Evolutionary conservation across 192 early-diverging fungal genomes (phyloP), one percentile per base, ranked within the genome.

Genomic region (Helicostylum pulchrum): DNA sequence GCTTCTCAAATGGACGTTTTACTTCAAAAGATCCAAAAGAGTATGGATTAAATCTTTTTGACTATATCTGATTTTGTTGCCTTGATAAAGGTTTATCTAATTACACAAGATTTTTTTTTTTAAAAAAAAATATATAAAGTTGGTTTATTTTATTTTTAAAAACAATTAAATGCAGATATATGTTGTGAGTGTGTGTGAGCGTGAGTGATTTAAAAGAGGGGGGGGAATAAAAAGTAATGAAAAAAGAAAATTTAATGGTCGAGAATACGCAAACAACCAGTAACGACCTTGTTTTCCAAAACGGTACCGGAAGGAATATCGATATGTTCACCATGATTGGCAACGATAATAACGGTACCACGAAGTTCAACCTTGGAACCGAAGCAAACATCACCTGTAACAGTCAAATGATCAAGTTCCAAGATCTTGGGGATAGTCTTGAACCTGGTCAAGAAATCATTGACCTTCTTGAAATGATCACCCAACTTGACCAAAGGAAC

Each of bases 241-340:
- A 48, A 2, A 48, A 48, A 48, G n/a, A 1, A 48, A 48, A 17
- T 59, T 77, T 83, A 92, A 69, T 92, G 90, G 60, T 92, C 90
- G 43, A 92, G 78, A 44, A 92, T 85, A 55, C 94, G 89, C 21
- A 99, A 80, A 71, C 97, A 96, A 51, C 97, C 97, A 64, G 92
- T 92, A 20, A 99, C 94, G n/a, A 99, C 94, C 86, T 99, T 99
- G 82, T 99, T 95, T 66, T 99, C 93, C 53, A 99, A 80, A 64
- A 97, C 88, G 32, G 93, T 80, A 53, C 94, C 91, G 5, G 92
- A 89, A 17, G 97, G 94, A 67, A 99, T 96, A 73, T 99, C 95
- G 66, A 97, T 99, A 56, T 93, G 88, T 26, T 78, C 80, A 21
- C 97, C 97, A 62, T 93, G 86, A 83, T 97, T 99, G 34, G 97